Conservation (phyloP, 441 rosid genomes). For the Erodium trifolium region DNA sequence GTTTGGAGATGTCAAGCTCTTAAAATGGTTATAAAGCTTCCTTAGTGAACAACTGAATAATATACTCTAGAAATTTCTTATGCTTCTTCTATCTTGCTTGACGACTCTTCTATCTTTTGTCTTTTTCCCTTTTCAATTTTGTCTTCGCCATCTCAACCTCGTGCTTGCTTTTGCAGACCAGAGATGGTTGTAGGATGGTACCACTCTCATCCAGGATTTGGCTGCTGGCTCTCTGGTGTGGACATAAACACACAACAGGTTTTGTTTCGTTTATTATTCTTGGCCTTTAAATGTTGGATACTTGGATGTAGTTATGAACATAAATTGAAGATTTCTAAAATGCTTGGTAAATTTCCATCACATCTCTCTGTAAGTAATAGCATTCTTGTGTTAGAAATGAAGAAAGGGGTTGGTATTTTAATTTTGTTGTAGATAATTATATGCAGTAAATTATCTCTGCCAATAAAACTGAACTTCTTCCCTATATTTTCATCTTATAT, state of each 20-base stretch:
- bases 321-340: background rate
- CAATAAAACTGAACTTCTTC: background rate
- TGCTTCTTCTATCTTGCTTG: background rate
- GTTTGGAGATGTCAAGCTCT: background rate
- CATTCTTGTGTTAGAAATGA: background rate
- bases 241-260: constrained; percentile 99
- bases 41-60: background rate
- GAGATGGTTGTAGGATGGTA: constrained; percentile 99
- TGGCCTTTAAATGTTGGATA: background rate
- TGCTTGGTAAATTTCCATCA: background rate
- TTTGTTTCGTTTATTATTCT: constrained; percentile 1
- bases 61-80: background rate
- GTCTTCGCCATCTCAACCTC: background rate
- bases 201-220: constrained; percentile 99
- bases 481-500: constrained; percentile 20
- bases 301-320: background rate
- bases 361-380: background rate
- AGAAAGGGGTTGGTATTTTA: background rate
- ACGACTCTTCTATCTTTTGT: background rate
- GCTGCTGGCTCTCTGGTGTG: constrained; percentile 99
- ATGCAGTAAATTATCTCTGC: too few species aligned
- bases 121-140: background rate
- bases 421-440: background rate
- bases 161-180: constrained; percentile 51
- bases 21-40: background rate